Conservation (phyloP, 352 stramenopile genomes). For the Phytophthora hibernalis region DNA sequence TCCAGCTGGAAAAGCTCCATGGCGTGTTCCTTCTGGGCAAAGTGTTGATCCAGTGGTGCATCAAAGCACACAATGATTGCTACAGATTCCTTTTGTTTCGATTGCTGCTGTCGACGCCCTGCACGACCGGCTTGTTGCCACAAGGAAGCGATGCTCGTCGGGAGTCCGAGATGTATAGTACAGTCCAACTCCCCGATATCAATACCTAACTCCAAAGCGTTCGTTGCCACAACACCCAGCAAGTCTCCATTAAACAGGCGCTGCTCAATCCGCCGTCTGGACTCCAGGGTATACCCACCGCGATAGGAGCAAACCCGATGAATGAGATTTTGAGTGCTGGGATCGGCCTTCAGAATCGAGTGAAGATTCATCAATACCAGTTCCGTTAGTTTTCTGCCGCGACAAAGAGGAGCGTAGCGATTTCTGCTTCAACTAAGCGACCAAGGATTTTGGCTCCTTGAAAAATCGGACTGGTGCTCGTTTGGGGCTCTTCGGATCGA, state of each 20-base stretch:
- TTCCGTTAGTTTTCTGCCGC: constrained; percentile 94
- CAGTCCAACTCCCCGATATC: constrained; percentile 95
- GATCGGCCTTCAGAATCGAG: constrained; percentile 57
- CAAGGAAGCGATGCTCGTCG: constrained; percentile 92
- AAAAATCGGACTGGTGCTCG: constrained; percentile 78
- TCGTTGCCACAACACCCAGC: constrained; percentile 95
- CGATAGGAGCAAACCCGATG: constrained; percentile 93
- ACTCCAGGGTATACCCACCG: constrained; percentile 94
- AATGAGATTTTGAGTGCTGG: constrained; percentile 39
- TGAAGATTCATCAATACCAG: constrained; percentile 91
- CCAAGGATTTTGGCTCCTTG: constrained; percentile 94
- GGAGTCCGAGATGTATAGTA: constrained; percentile 97
- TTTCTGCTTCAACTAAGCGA: constrained; percentile 85
- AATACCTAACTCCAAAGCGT: constrained; percentile 97
- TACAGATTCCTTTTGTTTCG: constrained; percentile 78
- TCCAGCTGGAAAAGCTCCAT: constrained; percentile 71
- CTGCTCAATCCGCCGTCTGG: constrained; percentile 94
- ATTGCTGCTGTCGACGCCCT: constrained; percentile 80
- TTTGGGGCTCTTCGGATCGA: constrained; percentile 3
- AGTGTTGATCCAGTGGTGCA: constrained; percentile 94
- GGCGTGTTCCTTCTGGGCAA: constrained; percentile 62
- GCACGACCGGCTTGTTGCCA: constrained; percentile 97
- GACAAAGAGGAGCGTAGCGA: constrained; percentile 96
- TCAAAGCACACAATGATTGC: constrained; percentile 97
- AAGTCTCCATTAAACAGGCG: constrained; percentile 96